Percentiles rank a stretch among this genome's conserved stretches.
Evolutionary conservation across 768 basidiomycete species (phyloP).

Genomic region (Hericium erinaceus): DNA sequence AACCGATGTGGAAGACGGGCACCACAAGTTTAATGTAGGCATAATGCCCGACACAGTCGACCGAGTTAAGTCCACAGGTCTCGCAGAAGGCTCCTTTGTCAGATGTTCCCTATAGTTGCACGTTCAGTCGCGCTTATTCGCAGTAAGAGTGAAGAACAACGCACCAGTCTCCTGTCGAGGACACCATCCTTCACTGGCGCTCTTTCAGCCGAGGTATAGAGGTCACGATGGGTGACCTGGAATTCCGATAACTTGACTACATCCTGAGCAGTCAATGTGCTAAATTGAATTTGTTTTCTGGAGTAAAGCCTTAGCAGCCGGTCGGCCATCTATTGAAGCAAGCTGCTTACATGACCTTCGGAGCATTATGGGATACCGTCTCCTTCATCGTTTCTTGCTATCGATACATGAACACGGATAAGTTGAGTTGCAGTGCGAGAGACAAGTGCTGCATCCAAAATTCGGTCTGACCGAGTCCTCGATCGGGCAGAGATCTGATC

Average conservation of each 20-base stretch:
- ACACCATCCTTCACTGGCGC: conserved; percentile 88
- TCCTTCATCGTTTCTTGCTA: conserved; percentile 57
- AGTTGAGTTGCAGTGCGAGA: not conserved
- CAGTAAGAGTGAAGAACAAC: conserved; percentile 17
- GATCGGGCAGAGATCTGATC: not conserved
- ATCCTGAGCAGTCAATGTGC: conserved; percentile 87
- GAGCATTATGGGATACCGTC: conserved; percentile 65
- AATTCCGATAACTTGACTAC: conserved; percentile 95
- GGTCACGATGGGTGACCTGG: conserved; percentile 86
- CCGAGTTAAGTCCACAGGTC: conserved; percentile 86
- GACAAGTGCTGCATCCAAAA: not conserved
- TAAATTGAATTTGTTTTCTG: conserved; percentile 96
- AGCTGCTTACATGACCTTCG: conserved; percentile 66
- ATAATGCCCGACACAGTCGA: conserved; percentile 97
- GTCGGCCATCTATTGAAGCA: not conserved
- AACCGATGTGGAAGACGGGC: conserved; percentile 97
- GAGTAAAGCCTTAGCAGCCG: not conserved
- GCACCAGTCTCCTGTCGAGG: conserved; percentile 81
- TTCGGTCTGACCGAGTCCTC: not conserved
- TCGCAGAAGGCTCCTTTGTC: conserved; percentile 91
- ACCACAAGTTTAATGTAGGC: conserved; percentile 96
- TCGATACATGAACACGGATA: not conserved
- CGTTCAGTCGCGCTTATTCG: not conserved
- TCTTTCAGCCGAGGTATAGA: conserved; percentile 80
- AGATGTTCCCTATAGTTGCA: conserved; percentile 67